Percentiles rank a stretch among this genome's conserved stretches.
phyloP scores from a whole-genome alignment of 192 early-diverging fungal species.

The Backusella circina region DNA sequence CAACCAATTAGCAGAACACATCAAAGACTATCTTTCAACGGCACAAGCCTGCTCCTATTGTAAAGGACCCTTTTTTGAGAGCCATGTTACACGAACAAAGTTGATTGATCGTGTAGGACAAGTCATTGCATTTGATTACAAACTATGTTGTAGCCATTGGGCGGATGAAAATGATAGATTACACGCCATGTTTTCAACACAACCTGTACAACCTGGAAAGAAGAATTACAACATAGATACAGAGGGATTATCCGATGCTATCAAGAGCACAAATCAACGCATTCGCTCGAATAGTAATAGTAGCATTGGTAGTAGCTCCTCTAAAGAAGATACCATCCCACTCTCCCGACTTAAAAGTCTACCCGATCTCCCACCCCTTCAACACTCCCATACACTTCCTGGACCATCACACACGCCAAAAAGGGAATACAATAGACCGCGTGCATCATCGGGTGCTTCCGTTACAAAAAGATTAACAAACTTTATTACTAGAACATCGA shows the following conservation, averaged over 20 bases:
- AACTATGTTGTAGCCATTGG: constrained; percentile 76
- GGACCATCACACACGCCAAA: background rate
- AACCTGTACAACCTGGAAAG: background rate
- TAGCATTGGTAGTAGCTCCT: background rate
- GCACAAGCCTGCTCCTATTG: constrained; percentile 71
- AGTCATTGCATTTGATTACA: constrained; percentile 59
- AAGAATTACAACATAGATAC: background rate
- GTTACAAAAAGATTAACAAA: constrained; percentile 12
- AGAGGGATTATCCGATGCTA: background rate
- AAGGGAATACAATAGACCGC: background rate
- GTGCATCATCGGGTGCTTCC: constrained; percentile 4
- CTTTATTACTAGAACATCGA: background rate
- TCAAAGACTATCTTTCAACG: constrained; percentile 65
- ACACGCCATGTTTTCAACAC: constrained; percentile 47
- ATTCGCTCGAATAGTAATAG: constrained; percentile 6
- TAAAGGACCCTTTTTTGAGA: constrained; percentile 74
- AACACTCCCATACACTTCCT: background rate
- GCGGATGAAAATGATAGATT: constrained; percentile 63
- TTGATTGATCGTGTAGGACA: constrained; percentile 52
- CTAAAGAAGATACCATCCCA: background rate
- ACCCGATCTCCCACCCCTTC: background rate
- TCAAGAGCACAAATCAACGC: background rate
- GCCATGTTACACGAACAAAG: constrained; percentile 51
- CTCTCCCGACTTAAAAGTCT: constrained; percentile 5
- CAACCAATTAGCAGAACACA: constrained; percentile 40